Base-by-base conservation (phyloP, 164 flowering plant genomes). In the Chimonanthus salicifolius region DNA sequence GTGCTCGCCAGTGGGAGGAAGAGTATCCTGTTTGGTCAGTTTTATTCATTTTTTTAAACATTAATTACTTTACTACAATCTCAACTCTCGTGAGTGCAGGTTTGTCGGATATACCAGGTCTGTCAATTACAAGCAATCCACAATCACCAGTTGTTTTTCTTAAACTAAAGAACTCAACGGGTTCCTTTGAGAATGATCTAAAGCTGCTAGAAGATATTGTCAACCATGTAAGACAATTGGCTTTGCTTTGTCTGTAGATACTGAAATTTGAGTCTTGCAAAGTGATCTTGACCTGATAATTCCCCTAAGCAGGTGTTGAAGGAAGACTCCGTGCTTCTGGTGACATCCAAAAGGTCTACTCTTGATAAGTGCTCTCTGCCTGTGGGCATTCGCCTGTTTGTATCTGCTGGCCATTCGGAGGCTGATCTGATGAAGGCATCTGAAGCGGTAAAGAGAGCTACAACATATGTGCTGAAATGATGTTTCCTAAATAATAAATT, bases 391-490 rank as follows among this genome's bases (percentile, higher is more conserved):
- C 82, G 84, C 76, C 74, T 93, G 77, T 85, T 82, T 64, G 91
- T 93, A 45, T 95, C 98, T 69, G 92, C 99, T 49, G 95, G 73
- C 15, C 97, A 95, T 79, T 78, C 94, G 20, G 91, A 92, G 74
- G 68, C 88, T 18, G 97, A 93, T 84, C 76, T 95, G 68, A 62
- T 71, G 48, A 87, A 82, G 80, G 89, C 85, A n/a, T 81, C 85
- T 3, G 89, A 84, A 62, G 76, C 80, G 68, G 43, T 82, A 69
- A 79, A 75, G 73, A 73, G 75, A 73, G 80, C 62, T 47, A 70
- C 82, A 46, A 65, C 73, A 21, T 77, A 64, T 4, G 67, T 77
- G 20, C 62, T 77, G 44, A 10, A 65, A n/a, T 65, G 49, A 13
- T 44, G 16, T 54, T 54, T 54, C 60, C 60, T 33, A 33, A 33